Evolutionary conservation across 176 grass and related monocot species (phyloP).

Genomic region (Triticum timopheevii): DNA sequence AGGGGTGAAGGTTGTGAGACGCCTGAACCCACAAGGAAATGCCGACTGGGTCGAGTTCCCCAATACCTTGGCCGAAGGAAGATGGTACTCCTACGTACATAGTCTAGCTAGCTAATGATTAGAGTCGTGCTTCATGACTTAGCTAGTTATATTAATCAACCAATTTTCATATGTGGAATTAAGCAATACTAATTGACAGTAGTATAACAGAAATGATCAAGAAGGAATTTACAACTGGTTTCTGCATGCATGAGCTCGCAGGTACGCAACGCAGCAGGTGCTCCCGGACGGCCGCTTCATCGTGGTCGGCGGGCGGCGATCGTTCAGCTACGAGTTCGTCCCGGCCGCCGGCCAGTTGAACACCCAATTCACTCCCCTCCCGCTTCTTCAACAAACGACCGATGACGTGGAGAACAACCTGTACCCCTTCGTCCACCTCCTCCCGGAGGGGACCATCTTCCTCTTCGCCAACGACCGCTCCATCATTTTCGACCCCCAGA

Average conservation of each 20-base stretch:
- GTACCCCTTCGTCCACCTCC: constrained; percentile 88
- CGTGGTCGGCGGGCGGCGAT: constrained; percentile 67
- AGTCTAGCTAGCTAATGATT: background rate
- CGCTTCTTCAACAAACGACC: constrained; percentile 59
- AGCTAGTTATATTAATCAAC: too few species aligned
- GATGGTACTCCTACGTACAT: constrained; percentile 47
- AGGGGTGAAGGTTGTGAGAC: constrained; percentile 43
- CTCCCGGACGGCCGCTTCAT: constrained; percentile 63
- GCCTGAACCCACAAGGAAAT: constrained; percentile 22
- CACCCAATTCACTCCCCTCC: background rate
- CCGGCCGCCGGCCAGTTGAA: constrained; percentile 54
- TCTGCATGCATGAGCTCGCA: background rate
- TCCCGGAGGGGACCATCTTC: constrained; percentile 72
- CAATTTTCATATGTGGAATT: background rate
- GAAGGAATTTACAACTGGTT: background rate
- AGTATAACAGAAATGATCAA: background rate
- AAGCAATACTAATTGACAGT: too few species aligned
- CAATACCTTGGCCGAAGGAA: constrained; percentile 38
- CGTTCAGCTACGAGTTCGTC: constrained; percentile 74
- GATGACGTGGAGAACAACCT: constrained; percentile 88
- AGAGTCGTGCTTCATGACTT: too few species aligned
- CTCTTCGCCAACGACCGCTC: constrained; percentile 84
- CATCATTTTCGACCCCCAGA: constrained; percentile 51
- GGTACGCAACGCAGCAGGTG: constrained; percentile 69
- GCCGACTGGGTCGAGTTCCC: constrained; percentile 56